A percentile compares a stretch with the other conserved stretches of the same genome.
These are phyloP conservation scores for Gossypium anomalum DNA, from an alignment of 345 rosid species.

Conservation along the genomic window DNA sequence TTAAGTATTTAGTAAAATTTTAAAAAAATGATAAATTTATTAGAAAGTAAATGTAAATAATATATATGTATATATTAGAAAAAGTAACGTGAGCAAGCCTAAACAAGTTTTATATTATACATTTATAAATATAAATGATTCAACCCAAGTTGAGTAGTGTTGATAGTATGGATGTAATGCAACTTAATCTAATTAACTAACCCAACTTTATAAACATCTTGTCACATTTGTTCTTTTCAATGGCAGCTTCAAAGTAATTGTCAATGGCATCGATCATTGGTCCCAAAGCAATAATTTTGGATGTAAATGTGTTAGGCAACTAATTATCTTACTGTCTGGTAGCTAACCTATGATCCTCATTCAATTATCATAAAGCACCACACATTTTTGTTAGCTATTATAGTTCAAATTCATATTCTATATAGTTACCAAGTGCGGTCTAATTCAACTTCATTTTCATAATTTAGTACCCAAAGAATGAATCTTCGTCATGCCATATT, in stretches of 20 bases:
- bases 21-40: too few relatives aligned
- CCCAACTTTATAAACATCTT: too few relatives aligned
- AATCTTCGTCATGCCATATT: background rate
- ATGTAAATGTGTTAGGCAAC: conserved; percentile 12
- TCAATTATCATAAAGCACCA: background rate
- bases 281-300: background rate
- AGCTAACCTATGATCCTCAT: background rate
- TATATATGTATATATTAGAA: background rate
- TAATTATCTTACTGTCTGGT: conserved; percentile 1
- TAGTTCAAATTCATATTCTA: too few relatives aligned
- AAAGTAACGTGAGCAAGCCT: background rate
- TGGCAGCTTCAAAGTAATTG: conserved; percentile 3
- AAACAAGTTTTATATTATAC: background rate
- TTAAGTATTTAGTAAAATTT: too few relatives aligned
- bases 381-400: background rate
- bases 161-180: too few relatives aligned
- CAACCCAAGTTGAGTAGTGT: too few relatives aligned
- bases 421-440: too few relatives aligned
- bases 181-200: too few relatives aligned
- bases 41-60: background rate
- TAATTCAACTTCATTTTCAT: too few relatives aligned
- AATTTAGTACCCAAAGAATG: too few relatives aligned
- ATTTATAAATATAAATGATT: too few relatives aligned
- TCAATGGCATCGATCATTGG: background rate
- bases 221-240: background rate